These are phyloP conservation scores for Penstemon newberryi DNA, from an alignment of 257 asterid species.

Conservation along the genomic window DNA sequence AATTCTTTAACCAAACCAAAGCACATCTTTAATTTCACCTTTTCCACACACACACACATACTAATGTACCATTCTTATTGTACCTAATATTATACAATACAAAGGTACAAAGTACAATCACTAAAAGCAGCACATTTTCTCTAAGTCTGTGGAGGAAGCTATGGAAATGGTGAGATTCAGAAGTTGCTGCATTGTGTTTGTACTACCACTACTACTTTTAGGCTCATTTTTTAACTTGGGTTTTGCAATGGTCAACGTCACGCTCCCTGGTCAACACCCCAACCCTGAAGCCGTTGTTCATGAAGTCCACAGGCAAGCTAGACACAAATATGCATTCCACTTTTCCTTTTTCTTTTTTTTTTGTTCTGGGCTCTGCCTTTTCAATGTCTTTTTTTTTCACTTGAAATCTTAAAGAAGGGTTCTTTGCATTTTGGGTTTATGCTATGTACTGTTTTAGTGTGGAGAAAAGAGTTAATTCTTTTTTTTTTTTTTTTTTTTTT, in stretches of 20 bases:
- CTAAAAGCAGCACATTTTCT: conserved; percentile 15
- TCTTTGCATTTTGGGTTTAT: background rate
- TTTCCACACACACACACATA: background rate
- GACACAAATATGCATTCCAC: background rate
- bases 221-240: conserved; percentile 25
- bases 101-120: conserved; percentile 15
- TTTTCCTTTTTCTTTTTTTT: too few species aligned
- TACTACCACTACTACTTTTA: conserved; percentile 27
- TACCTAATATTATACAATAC: background rate
- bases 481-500: too few species aligned
- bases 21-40: background rate
- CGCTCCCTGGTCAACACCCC: conserved; percentile 61
- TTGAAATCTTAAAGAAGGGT: background rate
- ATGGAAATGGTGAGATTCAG: conserved; percentile 23
- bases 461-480: background rate
- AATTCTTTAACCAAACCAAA: conserved; percentile 6
- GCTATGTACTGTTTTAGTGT: background rate
- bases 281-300: conserved; percentile 50
- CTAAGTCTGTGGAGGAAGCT: background rate
- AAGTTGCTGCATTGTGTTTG: conserved; percentile 37
- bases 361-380: too few species aligned
- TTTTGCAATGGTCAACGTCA: conserved; percentile 37
- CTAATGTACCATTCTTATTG: background rate
- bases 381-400: background rate
- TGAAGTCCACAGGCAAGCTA: conserved; percentile 59